phyloP scores from a whole-genome alignment of 345 rosid genomes.

The Euphorbia pulcherrima region DNA sequence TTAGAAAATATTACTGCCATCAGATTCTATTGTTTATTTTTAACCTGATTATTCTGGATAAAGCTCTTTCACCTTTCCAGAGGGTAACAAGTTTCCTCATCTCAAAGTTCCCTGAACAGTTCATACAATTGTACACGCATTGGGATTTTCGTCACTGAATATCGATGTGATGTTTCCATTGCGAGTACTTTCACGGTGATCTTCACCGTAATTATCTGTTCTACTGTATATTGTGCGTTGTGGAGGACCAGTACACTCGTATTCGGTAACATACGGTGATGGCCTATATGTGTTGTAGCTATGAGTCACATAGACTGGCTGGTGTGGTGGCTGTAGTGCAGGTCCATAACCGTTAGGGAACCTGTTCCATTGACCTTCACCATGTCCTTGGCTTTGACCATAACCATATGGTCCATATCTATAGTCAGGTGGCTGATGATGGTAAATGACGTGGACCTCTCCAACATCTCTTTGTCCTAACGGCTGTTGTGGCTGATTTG shows the following conservation, averaged over 20 bases:
- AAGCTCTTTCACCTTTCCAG: conserved; percentile 2
- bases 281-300: conserved; percentile 60
- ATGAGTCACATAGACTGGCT: conserved; percentile 40
- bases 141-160: conserved; percentile 72
- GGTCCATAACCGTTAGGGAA: conserved; percentile 22
- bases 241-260: conserved; percentile 37
- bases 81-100: conserved; percentile 21
- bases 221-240: conserved; percentile 28
- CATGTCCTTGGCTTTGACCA: conserved; percentile 14
- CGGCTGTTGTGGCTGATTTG: conserved; percentile 29
- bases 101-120: neutral
- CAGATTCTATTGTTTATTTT: conserved; percentile 5
- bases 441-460: conserved; percentile 45
- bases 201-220: conserved; percentile 38
- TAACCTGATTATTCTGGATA: conserved; percentile 21
- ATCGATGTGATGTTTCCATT: conserved; percentile 54
- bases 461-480: conserved; percentile 42
- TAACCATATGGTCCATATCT: conserved; percentile 38
- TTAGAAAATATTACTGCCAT: conserved; percentile 17
- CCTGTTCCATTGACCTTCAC: conserved; percentile 29
- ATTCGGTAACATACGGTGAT: conserved; percentile 51
- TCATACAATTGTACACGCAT: conserved; percentile 53
- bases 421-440: conserved; percentile 41
- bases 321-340: conserved; percentile 29
- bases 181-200: conserved; percentile 29